Evolutionary conservation across 1,139 yeast genomes (phyloP).

Genomic region (Insectozyma bohioensis): DNA sequence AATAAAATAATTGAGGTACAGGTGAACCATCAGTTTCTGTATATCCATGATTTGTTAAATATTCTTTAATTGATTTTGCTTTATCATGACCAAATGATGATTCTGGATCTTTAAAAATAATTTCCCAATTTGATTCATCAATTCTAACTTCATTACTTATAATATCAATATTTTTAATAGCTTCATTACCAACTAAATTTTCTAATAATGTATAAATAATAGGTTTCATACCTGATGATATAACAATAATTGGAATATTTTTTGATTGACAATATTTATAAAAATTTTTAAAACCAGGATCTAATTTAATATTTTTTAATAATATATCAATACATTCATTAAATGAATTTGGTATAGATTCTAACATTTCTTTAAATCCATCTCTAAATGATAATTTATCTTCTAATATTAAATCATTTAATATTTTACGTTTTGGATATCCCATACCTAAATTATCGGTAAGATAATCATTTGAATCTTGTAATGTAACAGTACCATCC

Average conservation of each 20-base stretch:
- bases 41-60: conserved; percentile 46
- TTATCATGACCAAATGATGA: conserved; percentile 94
- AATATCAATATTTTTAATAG: conserved; percentile 72
- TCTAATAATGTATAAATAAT: conserved; percentile 75
- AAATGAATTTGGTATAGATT: conserved; percentile 72
- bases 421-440: conserved; percentile 55
- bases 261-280: conserved; percentile 74
- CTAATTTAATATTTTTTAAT: conserved; percentile 64
- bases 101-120: conserved; percentile 76
- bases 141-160: conserved; percentile 75
- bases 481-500: conserved; percentile 94
- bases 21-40: conserved; percentile 15
- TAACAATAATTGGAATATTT: conserved; percentile 75
- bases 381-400: conserved; percentile 74
- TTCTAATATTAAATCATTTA: conserved; percentile 72
- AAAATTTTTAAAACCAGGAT: conserved; percentile 85
- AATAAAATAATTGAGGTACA: conserved; percentile 70
- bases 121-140: conserved; percentile 66
- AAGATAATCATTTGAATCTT: conserved; percentile 86
- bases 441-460: conserved; percentile 93
- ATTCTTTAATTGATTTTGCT: conserved; percentile 75
- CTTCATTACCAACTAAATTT: conserved; percentile 74
- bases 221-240: conserved; percentile 92
- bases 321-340: conserved; percentile 75
- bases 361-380: conserved; percentile 83